phyloP scores from a whole-genome alignment of 2,329 filamentous ascomycete species.

The Neofusicoccum ribis region DNA sequence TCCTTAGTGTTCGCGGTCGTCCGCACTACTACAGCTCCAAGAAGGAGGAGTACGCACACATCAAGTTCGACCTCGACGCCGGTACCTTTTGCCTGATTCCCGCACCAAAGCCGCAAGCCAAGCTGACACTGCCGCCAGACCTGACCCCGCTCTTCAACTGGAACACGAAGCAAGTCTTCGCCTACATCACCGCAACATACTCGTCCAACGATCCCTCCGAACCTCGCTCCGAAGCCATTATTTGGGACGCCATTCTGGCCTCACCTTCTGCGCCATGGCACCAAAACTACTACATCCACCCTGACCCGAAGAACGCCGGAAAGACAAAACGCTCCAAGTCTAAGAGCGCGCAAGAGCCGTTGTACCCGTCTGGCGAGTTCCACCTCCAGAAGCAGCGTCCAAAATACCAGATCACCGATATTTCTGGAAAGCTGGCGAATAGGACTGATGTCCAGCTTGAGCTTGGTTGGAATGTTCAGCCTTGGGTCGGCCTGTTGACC shows the following conservation, averaged over 20 bases:
- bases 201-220: conserved; percentile 46
- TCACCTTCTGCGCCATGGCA: conserved; percentile 61
- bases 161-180: conserved; percentile 98
- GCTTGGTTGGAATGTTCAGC: conserved; percentile 95
- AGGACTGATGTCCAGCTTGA: conserved; percentile 73
- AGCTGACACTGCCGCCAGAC: conserved; percentile 49
- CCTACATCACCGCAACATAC: conserved; percentile 86
- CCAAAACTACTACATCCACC: conserved; percentile 53
- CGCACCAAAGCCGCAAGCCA: neutral
- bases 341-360: conserved; percentile 24
- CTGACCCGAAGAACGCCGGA: conserved; percentile 59
- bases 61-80: conserved; percentile 89
- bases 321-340: conserved; percentile 32
- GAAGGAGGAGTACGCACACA: conserved; percentile 92
- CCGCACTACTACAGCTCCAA: conserved; percentile 95
- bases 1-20: conserved; percentile 73
- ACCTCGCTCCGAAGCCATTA: conserved; percentile 66
- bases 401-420: conserved; percentile 97
- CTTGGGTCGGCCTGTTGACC: conserved; percentile 85
- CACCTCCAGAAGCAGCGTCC: conserved; percentile 81
- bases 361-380: conserved; percentile 64
- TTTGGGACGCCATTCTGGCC: conserved; percentile 95
- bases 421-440: conserved; percentile 74
- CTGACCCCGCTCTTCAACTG: conserved; percentile 92
- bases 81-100: conserved; percentile 39